phyloP scores from a whole-genome alignment of 768 basidiomycete genomes.

The Boletellus ananiceps region DNA sequence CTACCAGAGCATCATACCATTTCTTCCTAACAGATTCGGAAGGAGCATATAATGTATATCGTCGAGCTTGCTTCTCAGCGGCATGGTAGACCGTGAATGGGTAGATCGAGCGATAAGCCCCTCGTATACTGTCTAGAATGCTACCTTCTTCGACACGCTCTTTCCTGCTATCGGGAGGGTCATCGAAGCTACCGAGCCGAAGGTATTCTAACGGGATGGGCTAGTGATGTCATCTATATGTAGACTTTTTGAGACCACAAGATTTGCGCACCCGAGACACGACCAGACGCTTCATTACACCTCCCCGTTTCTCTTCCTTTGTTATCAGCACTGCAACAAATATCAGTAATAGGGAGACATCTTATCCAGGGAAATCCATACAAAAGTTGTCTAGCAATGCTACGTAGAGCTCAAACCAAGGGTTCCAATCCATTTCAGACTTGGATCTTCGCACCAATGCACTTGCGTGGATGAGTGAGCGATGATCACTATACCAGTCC shows the following conservation, averaged over 20 bases:
- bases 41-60: slow-evolving; percentile 69
- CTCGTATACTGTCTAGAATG: slow-evolving; percentile 52
- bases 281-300: slow-evolving; percentile 46
- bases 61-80: slow-evolving; percentile 45
- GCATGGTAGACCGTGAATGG: slow-evolving; percentile 80
- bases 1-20: slow-evolving; percentile 58
- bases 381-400: slow-evolving; percentile 75
- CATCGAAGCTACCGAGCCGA: slow-evolving; percentile 62
- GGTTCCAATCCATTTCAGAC: slow-evolving; percentile 61
- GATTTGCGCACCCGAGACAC: slow-evolving; percentile 56
- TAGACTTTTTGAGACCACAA: not conserved
- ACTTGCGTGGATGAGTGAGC: slow-evolving; percentile 67
- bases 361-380: slow-evolving; percentile 33
- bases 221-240: slow-evolving; percentile 35
- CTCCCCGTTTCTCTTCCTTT: slow-evolving; percentile 55
- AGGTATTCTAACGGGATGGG: slow-evolving; percentile 78
- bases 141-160: slow-evolving; percentile 57
- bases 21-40: slow-evolving; percentile 54
- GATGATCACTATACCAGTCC: slow-evolving; percentile 71
- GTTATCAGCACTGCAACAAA: slow-evolving; percentile 54
- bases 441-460: slow-evolving; percentile 55
- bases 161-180: slow-evolving; percentile 55
- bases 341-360: slow-evolving; percentile 1
- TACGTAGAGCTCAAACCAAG: slow-evolving; percentile 66
- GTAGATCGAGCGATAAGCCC: slow-evolving; percentile 52